Evolutionary conservation across 257 asterid species (phyloP).

Genomic region (Jacaranda copaia): DNA sequence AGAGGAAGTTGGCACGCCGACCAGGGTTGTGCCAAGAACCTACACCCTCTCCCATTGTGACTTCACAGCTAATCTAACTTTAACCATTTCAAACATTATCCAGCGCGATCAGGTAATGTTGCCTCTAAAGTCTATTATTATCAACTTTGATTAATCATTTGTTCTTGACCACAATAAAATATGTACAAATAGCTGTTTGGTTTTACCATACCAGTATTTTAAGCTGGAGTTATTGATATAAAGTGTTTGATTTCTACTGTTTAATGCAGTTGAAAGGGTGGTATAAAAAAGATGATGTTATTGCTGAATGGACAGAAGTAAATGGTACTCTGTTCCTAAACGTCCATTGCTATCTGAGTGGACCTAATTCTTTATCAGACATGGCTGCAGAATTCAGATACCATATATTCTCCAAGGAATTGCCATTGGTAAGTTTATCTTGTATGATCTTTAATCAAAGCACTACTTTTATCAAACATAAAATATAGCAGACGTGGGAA

Average conservation of each 20-base stretch:
- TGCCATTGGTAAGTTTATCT: constrained; percentile 74
- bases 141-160: no score
- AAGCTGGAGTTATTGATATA: not conserved
- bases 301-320: constrained; percentile 89
- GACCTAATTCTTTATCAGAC: constrained; percentile 70
- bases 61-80: constrained; percentile 65
- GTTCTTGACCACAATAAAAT: no score
- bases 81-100: constrained; percentile 67
- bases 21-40: constrained; percentile 75
- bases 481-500: not conserved
- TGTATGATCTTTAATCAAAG: not conserved
- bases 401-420: constrained; percentile 91
- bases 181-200: no score
- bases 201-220: no score
- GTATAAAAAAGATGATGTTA: constrained; percentile 88
- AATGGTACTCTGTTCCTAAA: constrained; percentile 76
- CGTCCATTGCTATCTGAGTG: constrained; percentile 89
- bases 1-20: constrained; percentile 48
- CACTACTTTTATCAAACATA: not conserved
- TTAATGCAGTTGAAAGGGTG: constrained; percentile 77
- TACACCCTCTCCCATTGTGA: constrained; percentile 95
- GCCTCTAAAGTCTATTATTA: no score
- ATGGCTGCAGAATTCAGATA: constrained; percentile 91
- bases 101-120: constrained; percentile 69
- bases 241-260: not conserved